Conservation (phyloP, 108 stramenopile species). For the Phaeodactylum tricornutum region DNA sequence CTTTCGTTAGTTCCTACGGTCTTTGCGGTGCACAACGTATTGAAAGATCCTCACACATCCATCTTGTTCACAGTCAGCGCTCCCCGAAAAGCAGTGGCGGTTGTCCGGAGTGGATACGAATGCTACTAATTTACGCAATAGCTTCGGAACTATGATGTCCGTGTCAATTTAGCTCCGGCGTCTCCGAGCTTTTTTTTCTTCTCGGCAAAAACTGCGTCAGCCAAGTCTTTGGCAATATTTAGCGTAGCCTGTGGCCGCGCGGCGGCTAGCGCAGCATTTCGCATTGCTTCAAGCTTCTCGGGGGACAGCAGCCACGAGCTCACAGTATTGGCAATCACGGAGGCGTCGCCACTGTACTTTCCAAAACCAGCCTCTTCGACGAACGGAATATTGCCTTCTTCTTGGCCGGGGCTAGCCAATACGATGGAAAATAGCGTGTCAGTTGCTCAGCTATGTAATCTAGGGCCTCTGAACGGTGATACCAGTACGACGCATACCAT, state of each 20-base stretch:
- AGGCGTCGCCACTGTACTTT: slow-evolving; percentile 60
- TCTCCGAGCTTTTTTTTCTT: slow-evolving; percentile 10
- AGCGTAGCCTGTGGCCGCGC: slow-evolving; percentile 75
- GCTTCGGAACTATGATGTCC: no score
- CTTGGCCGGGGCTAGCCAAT: slow-evolving; percentile 97
- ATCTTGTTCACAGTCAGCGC: no score
- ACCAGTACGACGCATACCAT: not conserved
- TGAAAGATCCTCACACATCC: no score
- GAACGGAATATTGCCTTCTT: slow-evolving; percentile 89
- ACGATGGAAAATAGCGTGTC: slow-evolving; percentile 3
- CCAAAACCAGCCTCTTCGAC: slow-evolving; percentile 89
- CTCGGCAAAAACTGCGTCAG: slow-evolving; percentile 47
- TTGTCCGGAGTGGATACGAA: no score
- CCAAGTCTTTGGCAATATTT: slow-evolving; percentile 80
- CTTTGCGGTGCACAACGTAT: no score
- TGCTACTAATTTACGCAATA: no score
- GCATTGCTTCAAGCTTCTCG: slow-evolving; percentile 39
- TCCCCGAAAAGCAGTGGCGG: no score
- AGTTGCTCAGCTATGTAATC: not conserved
- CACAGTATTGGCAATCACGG: slow-evolving; percentile 78
- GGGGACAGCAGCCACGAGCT: slow-evolving; percentile 62
- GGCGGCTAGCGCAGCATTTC: slow-evolving; percentile 53
- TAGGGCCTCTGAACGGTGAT: not conserved
- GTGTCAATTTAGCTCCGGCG: no score
- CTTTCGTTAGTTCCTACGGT: no score